phyloP scores from a whole-genome alignment of 768 basidiomycete species.

The Lactifluus piperatus region DNA sequence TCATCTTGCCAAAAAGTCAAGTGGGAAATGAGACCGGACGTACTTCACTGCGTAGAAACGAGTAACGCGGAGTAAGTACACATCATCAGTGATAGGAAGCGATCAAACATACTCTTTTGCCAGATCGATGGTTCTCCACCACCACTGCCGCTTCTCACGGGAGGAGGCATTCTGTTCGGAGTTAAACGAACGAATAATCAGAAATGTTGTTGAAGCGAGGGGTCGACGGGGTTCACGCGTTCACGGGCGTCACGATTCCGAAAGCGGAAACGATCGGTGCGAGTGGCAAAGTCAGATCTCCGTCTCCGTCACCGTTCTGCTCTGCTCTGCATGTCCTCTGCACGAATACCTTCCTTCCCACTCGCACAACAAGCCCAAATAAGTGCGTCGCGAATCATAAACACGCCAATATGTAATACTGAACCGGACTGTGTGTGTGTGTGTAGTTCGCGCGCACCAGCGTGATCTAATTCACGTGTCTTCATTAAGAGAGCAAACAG shows the following conservation, averaged over 20 bases:
- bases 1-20: neutral
- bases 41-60: slow-evolving; percentile 49
- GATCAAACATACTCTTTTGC: slow-evolving; percentile 20
- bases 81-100: neutral
- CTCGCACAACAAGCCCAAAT: slow-evolving; percentile 80
- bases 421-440: neutral
- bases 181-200: neutral
- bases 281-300: neutral
- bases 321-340: neutral
- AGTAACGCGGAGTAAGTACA: neutral
- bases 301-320: neutral
- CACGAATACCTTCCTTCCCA: slow-evolving; percentile 41
- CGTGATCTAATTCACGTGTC: slow-evolving; percentile 73
- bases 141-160: slow-evolving; percentile 11
- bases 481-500: slow-evolving; percentile 65
- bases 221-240: no score
- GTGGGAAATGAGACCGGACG: slow-evolving; percentile 18
- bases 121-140: slow-evolving; percentile 20
- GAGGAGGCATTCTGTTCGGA: slow-evolving; percentile 15
- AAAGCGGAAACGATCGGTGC: neutral
- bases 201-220: neutral
- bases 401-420: slow-evolving; percentile 10
- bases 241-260: neutral
- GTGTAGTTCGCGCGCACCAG: slow-evolving; percentile 74
- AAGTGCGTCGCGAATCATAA: slow-evolving; percentile 41